These are phyloP conservation scores for Fusarium ramigenum DNA, from an alignment of 2,329 filamentous ascomycete species.

Conservation along the genomic window DNA sequence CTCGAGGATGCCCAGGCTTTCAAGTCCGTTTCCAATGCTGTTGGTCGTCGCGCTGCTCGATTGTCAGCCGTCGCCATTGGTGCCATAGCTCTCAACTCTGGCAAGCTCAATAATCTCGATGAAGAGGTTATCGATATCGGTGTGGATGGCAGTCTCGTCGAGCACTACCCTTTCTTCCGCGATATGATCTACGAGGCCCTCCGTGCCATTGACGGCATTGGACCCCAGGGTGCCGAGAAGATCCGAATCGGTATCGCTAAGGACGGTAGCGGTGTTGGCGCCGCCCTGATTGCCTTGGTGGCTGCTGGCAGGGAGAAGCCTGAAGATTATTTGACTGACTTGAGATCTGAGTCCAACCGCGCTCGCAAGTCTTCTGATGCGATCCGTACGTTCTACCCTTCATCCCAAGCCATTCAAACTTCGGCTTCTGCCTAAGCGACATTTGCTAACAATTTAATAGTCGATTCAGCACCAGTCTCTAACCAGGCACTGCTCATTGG, in stretches of 20 bases:
- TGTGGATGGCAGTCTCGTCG: conserved; percentile 92
- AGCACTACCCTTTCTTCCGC: conserved; percentile 94
- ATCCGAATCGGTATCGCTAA: conserved; percentile 96
- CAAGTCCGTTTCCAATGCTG: conserved; percentile 81
- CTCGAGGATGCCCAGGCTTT: conserved; percentile 89
- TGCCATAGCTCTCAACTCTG: conserved; percentile 83
- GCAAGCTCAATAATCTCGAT: conserved; percentile 69
- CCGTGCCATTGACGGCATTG: conserved; percentile 79
- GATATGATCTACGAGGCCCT: conserved; percentile 88
- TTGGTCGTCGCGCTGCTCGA: conserved; percentile 88
- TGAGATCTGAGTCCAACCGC: conserved; percentile 52
- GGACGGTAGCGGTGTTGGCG: conserved; percentile 86
- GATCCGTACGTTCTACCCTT: conserved; percentile 43
- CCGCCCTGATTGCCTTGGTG: conserved; percentile 91
- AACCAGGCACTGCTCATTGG: conserved; percentile 47
- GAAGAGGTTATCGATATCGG: conserved; percentile 87
- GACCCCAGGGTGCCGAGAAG: conserved; percentile 79
- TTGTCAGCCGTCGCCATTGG: conserved; percentile 89
- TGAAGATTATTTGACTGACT: conserved; percentile 53
- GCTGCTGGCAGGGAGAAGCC: conserved; percentile 74
- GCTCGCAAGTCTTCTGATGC: conserved; percentile 45
- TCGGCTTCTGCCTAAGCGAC: background rate
- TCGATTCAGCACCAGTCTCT: conserved; percentile 45
- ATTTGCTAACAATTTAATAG: conserved; percentile 40
- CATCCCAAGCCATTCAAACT: conserved; percentile 2